Evolutionary conservation across 768 basidiomycete species (phyloP).

Genomic region (Boletus patriciae): DNA sequence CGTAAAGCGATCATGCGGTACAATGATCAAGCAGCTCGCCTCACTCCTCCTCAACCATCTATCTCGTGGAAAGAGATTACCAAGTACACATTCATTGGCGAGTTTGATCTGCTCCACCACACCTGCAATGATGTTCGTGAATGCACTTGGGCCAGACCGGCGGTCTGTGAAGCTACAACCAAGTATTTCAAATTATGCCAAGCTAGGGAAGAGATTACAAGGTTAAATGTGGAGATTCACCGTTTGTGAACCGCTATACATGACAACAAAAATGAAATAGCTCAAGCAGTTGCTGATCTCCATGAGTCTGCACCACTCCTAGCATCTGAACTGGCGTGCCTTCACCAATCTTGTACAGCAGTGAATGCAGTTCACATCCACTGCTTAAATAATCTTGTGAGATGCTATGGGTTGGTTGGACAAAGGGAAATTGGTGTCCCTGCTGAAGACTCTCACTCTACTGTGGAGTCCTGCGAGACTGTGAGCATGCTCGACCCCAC

Average conservation of each 20-base stretch:
- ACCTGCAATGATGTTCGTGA: too few species aligned
- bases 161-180: too few species aligned
- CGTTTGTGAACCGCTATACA: not conserved
- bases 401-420: not conserved
- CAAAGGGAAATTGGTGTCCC: not conserved
- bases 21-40: too few species aligned
- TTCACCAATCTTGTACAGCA: not conserved
- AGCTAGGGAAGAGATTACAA: too few species aligned
- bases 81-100: too few species aligned
- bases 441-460: not conserved
- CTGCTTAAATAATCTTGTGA: not conserved
- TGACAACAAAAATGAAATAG: not conserved
- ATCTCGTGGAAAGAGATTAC: too few species aligned
- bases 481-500: not conserved
- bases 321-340: not conserved
- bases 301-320: not conserved
- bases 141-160: too few species aligned
- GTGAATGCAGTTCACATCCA: not conserved
- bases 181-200: too few species aligned
- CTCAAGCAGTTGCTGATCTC: not conserved
- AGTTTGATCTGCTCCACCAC: too few species aligned
- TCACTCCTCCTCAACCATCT: too few species aligned
- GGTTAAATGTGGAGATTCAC: too few species aligned
- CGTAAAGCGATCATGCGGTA: too few species aligned
- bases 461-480: not conserved